Evolutionary conservation across 2,329 filamentous ascomycete species (phyloP), one percentile per base, ranked within the genome.

Genomic region (Ceratocystis ficicola): DNA sequence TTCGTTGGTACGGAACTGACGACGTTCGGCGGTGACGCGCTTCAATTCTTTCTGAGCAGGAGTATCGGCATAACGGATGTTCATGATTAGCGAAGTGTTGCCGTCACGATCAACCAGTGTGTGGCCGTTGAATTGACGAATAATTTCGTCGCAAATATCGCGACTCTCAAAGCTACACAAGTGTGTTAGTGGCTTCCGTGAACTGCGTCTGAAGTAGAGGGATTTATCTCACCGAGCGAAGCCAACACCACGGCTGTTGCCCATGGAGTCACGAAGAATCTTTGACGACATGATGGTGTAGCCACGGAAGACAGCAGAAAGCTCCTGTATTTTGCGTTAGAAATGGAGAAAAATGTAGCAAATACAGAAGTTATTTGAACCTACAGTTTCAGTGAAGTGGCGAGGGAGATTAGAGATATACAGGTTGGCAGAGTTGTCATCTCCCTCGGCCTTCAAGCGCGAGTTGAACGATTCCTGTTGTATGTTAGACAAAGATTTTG

Each of bases 381-480:
- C 74, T 76, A 93, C 91, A 71, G 90, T 86, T 79, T 99, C 95
- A 64, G 89, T 95, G 81, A 95, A 86, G 69, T 86, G 85, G 76
- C 93, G 92, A 44, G 94, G 94, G 57, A 99, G 83, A 76, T 97
- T 99, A 32, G 95, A 99, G 69, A 97, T 92, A 76, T 99, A 99
- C 69, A 99, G 83, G 74, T 99, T 99, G 70, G 94, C 97, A 60
- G 95, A 97, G 52, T 77, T 73, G 64, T 88, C 89, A 72, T 99
- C 93, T 66, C 92, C 88, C 73, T 97, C 89, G 59, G 94, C 93
- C 81, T 99, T 97, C 72, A 99, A 88, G 71, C 95, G 91, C 70
- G 92, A 92, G 76, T 99, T 99, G 78, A 97, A 96, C 22, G 93
- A 97, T 79, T 97, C 94, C 88, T 95, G 67, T 12, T 10, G 36